phyloP scores from a whole-genome alignment of 495 filamentous ascomycete genomes.

The Lasiosphaeriaceae sp. region DNA sequence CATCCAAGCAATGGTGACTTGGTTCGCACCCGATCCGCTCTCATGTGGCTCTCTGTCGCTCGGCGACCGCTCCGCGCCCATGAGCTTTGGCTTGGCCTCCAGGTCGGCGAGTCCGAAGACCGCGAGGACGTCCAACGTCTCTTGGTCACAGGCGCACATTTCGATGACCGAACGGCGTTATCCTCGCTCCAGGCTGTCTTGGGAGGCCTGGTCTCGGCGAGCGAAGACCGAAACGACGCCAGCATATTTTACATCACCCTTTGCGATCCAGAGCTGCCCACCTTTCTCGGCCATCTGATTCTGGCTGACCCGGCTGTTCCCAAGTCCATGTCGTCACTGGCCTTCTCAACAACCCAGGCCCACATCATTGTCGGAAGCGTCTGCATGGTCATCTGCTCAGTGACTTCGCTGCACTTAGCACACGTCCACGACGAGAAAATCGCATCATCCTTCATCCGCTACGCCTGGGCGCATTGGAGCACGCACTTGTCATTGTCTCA shows the following conservation, averaged over 20 bases:
- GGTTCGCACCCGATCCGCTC: slow-evolving; percentile 9
- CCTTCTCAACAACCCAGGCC: slow-evolving; percentile 12
- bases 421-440: slow-evolving; percentile 9
- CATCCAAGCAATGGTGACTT: background rate
- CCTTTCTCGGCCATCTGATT: slow-evolving; percentile 1
- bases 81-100: slow-evolving; percentile 18
- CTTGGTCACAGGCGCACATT: background rate
- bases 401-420: slow-evolving; percentile 9
- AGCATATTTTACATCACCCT: slow-evolving; percentile 7
- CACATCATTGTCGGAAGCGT: slow-evolving; percentile 11
- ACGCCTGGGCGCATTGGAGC: slow-evolving; percentile 19
- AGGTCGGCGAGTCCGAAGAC: slow-evolving; percentile 12
- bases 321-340: background rate
- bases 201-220: slow-evolving; percentile 3
- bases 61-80: slow-evolving; percentile 13
- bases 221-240: background rate
- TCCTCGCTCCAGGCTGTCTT: slow-evolving; percentile 7
- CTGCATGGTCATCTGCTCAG: slow-evolving; percentile 17
- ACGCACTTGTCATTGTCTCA: slow-evolving; percentile 9
- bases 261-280: slow-evolving; percentile 5
- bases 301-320: background rate
- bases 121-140: slow-evolving; percentile 13
- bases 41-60: slow-evolving; percentile 23
- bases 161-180: slow-evolving; percentile 5
- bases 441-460: slow-evolving; percentile 13